Conservation (phyloP, 352 stramenopile species). For the Phytophthora parvispora region DNA sequence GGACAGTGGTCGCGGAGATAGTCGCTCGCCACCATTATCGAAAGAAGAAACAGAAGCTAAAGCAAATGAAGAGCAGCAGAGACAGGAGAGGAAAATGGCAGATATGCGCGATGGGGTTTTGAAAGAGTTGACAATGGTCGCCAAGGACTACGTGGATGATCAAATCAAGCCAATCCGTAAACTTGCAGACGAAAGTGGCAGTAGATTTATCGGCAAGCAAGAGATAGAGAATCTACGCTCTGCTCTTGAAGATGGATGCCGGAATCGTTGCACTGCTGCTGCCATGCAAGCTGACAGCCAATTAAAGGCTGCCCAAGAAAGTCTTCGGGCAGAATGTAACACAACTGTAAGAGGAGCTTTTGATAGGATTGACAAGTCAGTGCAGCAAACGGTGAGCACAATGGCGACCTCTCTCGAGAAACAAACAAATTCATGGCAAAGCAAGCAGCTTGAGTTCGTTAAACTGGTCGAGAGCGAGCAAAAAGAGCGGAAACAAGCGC, state of each 20-base stretch:
- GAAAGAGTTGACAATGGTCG: slow-evolving; percentile 19
- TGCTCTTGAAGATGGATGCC: slow-evolving; percentile 28
- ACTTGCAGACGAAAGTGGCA: slow-evolving; percentile 16
- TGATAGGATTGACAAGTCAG: slow-evolving; percentile 20
- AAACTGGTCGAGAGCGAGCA: slow-evolving; percentile 57
- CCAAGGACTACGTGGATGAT: slow-evolving; percentile 29
- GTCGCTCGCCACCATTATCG: slow-evolving; percentile 1
- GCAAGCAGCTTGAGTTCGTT: slow-evolving; percentile 37
- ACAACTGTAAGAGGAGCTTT: slow-evolving; percentile 6
- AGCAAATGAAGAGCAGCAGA: slow-evolving; percentile 25
- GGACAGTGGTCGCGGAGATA: slow-evolving; percentile 10
- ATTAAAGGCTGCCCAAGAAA: slow-evolving; percentile 20
- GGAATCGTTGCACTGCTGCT: slow-evolving; percentile 13
- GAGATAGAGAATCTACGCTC: slow-evolving; percentile 29
- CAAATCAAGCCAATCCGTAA: slow-evolving; percentile 22
- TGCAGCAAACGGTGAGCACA: slow-evolving; percentile 24
- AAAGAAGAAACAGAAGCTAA: slow-evolving; percentile 31
- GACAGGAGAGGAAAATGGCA: slow-evolving; percentile 27
- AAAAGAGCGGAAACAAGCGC: slow-evolving; percentile 49
- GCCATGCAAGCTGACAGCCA: slow-evolving; percentile 17
- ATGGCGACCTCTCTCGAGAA: slow-evolving; percentile 32
- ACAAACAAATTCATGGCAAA: slow-evolving; percentile 33
- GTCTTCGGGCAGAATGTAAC: slow-evolving; percentile 27
- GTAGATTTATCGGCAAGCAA: slow-evolving; percentile 20
- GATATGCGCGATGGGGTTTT: slow-evolving; percentile 26